Evolutionary conservation across 164 flowering plant genomes (phyloP).

Genomic region (Aristolochia contorta): DNA sequence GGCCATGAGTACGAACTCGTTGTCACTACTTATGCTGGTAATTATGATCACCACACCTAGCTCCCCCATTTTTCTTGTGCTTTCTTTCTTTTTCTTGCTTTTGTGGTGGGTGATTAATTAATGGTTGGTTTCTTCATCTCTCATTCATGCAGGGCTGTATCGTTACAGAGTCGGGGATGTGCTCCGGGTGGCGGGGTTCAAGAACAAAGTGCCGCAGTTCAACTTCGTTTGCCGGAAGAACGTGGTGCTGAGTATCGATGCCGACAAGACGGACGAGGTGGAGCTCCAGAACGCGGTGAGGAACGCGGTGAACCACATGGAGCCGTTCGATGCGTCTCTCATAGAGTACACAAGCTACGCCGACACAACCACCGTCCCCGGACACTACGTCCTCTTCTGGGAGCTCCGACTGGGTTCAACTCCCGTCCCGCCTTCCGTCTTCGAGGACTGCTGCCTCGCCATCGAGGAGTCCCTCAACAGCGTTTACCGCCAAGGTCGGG

Average conservation of each 20-base stretch:
- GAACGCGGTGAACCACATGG: constrained; percentile 57
- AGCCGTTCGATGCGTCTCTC: constrained; percentile 60
- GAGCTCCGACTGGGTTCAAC: constrained; percentile 59
- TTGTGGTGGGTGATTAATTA: too few relatives aligned
- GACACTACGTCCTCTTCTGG: constrained; percentile 93
- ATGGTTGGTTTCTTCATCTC: too few relatives aligned
- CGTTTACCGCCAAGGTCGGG: constrained; percentile 83
- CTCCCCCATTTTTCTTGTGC: too few relatives aligned
- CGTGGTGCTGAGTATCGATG: constrained; percentile 85
- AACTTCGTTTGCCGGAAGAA: constrained; percentile 82
- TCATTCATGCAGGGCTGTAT: constrained; percentile 54
- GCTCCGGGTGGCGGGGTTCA: constrained; percentile 85
- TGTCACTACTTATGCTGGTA: constrained; percentile 95
- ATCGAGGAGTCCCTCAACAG: constrained; percentile 83
- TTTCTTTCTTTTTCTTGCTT: too few relatives aligned
- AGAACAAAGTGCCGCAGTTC: constrained; percentile 96
- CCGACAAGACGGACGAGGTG: constrained; percentile 93
- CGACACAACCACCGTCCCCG: constrained; percentile 59
- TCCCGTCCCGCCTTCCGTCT: constrained; percentile 67
- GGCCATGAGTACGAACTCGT: constrained; percentile 95
- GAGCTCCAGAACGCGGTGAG: constrained; percentile 84
- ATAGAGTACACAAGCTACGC: constrained; percentile 92
- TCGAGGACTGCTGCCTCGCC: constrained; percentile 80
- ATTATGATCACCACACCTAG: too few relatives aligned
- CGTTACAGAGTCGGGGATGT: constrained; percentile 91